Evolutionary conservation across 495 filamentous ascomycete genomes (phyloP).

Genomic region (Sporormia fimetaria): DNA sequence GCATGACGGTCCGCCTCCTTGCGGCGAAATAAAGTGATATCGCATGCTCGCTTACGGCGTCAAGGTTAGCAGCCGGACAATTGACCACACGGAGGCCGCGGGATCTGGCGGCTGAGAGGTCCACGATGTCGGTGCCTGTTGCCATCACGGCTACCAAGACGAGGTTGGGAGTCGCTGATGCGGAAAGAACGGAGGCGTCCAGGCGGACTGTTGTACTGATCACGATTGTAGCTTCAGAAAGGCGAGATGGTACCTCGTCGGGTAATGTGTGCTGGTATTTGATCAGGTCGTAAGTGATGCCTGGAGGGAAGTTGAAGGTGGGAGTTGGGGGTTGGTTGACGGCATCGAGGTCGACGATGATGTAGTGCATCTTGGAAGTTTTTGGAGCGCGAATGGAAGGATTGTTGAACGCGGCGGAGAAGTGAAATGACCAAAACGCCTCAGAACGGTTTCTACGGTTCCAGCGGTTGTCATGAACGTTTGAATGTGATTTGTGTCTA

Average conservation of each 20-base stretch:
- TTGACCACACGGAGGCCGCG: conserved; percentile 36
- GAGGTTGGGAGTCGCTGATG: conserved; percentile 30
- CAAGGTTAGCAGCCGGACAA: conserved; percentile 38
- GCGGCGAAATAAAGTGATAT: conserved; percentile 44
- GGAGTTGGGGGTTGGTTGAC: conserved; percentile 37
- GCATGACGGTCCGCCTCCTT: conserved; percentile 37
- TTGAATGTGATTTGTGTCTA: too few relatives aligned
- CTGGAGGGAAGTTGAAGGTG: conserved; percentile 31
- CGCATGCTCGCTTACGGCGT: conserved; percentile 44
- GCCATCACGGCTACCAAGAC: conserved; percentile 41
- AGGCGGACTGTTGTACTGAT: conserved; percentile 37
- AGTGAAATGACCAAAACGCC: too few relatives aligned
- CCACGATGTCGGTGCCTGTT: conserved; percentile 43
- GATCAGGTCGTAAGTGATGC: conserved; percentile 33
- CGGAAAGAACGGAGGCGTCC: conserved; percentile 29
- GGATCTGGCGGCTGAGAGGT: conserved; percentile 36
- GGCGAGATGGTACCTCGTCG: conserved; percentile 29
- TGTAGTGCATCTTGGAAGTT: conserved; percentile 26
- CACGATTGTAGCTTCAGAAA: conserved; percentile 40
- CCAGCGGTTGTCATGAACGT: too few relatives aligned
- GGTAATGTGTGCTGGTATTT: conserved; percentile 18
- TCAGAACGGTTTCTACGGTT: too few relatives aligned
- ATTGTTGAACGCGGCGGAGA: too few relatives aligned
- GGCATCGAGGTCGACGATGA: conserved; percentile 41
- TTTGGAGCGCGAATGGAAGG: too few relatives aligned